These are phyloP conservation scores for Dendrocalamus sinicus DNA, from an alignment of 176 grass and related monocot species.

Conservation along the genomic window DNA sequence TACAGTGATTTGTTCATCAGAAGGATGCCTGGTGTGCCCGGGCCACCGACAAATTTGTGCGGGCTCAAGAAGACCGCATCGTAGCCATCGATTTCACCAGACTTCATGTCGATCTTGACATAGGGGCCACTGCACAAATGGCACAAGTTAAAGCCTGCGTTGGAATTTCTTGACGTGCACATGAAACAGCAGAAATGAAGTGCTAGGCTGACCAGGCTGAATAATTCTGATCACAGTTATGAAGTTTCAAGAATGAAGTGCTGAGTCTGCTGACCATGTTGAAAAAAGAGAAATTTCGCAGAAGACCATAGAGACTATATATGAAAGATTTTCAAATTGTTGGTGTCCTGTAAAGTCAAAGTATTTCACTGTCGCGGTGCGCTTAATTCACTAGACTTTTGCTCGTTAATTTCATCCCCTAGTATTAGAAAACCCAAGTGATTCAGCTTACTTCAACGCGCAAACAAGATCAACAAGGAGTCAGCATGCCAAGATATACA, in stretches of 20 bases:
- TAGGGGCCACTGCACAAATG: slow-evolving; percentile 64
- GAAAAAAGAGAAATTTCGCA: background rate
- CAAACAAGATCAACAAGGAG: slow-evolving; percentile 24
- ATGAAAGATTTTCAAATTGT: background rate
- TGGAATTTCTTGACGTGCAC: background rate
- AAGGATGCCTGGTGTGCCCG: slow-evolving; percentile 74
- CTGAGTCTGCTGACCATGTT: background rate
- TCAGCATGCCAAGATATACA: background rate
- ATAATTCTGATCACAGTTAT: background rate
- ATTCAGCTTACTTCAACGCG: slow-evolving; percentile 23
- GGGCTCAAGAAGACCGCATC: slow-evolving; percentile 80
- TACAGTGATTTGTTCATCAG: slow-evolving; percentile 81
- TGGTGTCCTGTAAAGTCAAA: background rate
- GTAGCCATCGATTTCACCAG: slow-evolving; percentile 73
- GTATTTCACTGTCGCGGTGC: background rate
- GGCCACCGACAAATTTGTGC: slow-evolving; percentile 83
- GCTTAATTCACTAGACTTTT: background rate
- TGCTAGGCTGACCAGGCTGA: background rate
- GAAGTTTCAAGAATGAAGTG: background rate
- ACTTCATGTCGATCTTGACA: slow-evolving; percentile 80
- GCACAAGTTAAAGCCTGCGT: background rate
- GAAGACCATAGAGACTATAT: too few relatives aligned
- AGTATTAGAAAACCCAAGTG: background rate
- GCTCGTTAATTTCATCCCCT: background rate
- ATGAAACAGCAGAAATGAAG: background rate